A percentile compares a stretch with the other conserved stretches of the same genome.
Conservation (phyloP, 257 asterid genomes). For the Schizonepeta tenuifolia region DNA sequence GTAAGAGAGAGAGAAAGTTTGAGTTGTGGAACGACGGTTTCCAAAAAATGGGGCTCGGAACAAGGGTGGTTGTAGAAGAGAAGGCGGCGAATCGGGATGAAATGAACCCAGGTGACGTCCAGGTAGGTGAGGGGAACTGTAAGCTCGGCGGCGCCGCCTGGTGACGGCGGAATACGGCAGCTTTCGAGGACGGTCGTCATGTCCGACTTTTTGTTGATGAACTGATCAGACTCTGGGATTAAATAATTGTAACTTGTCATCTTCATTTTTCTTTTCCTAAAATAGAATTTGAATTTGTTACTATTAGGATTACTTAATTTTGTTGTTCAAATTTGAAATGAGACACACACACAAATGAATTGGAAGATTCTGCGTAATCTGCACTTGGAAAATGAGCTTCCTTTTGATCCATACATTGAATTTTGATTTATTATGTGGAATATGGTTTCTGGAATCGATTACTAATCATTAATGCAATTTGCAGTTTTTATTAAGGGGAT, state of each 20-base stretch:
- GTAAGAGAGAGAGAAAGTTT: constrained; percentile 55
- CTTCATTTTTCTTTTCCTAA: too few species aligned
- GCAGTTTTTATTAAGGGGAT: not conserved
- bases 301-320: not conserved
- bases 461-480: not conserved
- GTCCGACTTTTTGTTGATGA: not conserved
- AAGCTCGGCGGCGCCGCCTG: constrained; percentile 30
- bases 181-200: constrained; percentile 32
- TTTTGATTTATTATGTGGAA: not conserved
- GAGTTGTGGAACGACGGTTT: constrained; percentile 47
- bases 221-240: not conserved
- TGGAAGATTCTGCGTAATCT: not conserved
- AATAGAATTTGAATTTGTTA: too few species aligned
- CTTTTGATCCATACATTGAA: not conserved
- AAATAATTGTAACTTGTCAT: too few species aligned
- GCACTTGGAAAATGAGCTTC: not conserved
- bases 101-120: constrained; percentile 54
- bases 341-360: not conserved
- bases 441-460: not conserved
- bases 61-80: constrained; percentile 48
- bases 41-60: constrained; percentile 35
- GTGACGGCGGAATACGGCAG: constrained; percentile 38
- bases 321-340: not conserved
- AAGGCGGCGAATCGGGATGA: constrained; percentile 45
- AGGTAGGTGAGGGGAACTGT: constrained; percentile 48